Evolutionary conservation across 1,284 basidiomycete genomes (phyloP).

Genomic region (Ceratobasidium theobromae): DNA sequence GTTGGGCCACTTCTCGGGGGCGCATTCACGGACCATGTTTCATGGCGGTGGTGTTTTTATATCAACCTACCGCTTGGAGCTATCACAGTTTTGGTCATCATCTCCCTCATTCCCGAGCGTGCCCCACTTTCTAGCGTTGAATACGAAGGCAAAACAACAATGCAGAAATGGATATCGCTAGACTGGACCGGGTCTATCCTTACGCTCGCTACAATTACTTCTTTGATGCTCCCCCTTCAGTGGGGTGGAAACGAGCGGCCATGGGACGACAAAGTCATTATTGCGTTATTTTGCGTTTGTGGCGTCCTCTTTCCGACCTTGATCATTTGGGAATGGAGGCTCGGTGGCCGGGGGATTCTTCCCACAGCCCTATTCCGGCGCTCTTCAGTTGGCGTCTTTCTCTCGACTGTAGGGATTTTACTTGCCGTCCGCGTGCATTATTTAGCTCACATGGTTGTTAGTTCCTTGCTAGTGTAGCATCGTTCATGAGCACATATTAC

Average conservation of each 20-base stretch:
- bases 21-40: slow-evolving; percentile 48
- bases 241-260: slow-evolving; percentile 47
- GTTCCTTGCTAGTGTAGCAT: slow-evolving; percentile 47
- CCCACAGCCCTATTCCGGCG: slow-evolving; percentile 37
- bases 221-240: slow-evolving; percentile 45
- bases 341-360: slow-evolving; percentile 41
- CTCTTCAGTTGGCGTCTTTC: slow-evolving; percentile 40
- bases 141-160: slow-evolving; percentile 33
- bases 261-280: slow-evolving; percentile 41
- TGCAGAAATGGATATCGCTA: slow-evolving; percentile 39
- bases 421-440: background rate
- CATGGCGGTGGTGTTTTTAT: slow-evolving; percentile 46
- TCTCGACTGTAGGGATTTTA: slow-evolving; percentile 5
- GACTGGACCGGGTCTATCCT: slow-evolving; percentile 47
- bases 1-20: slow-evolving; percentile 46
- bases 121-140: background rate
- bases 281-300: slow-evolving; percentile 41
- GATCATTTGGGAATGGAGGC: slow-evolving; percentile 43
- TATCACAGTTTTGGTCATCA: slow-evolving; percentile 37
- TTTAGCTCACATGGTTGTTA: background rate
- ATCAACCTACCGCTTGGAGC: slow-evolving; percentile 48
- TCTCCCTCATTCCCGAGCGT: slow-evolving; percentile 26
- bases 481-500: slow-evolving; percentile 43
- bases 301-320: slow-evolving; percentile 43
- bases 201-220: slow-evolving; percentile 43